Percentiles rank a stretch among this genome's conserved stretches.
Evolutionary conservation across 768 basidiomycete genomes (phyloP).

Genomic region (Hirschioporus abietinus): DNA sequence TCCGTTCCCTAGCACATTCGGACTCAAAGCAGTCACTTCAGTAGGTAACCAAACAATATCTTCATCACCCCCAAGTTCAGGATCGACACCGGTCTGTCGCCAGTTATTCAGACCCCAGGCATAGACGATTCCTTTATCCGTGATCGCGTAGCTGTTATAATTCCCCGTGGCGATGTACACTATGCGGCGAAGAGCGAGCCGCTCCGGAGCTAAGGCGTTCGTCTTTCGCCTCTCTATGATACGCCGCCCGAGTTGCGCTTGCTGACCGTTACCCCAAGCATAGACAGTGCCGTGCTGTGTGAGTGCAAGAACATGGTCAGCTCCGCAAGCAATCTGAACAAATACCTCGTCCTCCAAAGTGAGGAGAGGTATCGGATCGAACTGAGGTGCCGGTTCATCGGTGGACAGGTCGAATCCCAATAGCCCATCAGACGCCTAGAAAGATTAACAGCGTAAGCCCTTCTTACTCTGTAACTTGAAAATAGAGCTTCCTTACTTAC

Average conservation of each 20-base stretch:
- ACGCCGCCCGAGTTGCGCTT: constrained; percentile 39
- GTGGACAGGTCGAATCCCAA: constrained; percentile 13
- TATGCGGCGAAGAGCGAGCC: constrained; percentile 33
- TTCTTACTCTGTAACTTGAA: too few relatives aligned
- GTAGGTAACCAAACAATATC: constrained; percentile 19
- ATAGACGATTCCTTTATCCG: constrained; percentile 35
- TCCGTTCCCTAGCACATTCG: constrained; percentile 16
- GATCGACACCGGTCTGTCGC: constrained; percentile 21
- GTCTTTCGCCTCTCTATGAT: constrained; percentile 35
- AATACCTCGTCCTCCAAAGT: constrained; percentile 9
- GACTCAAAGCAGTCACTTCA: constrained; percentile 19
- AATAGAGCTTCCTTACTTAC: too few relatives aligned
- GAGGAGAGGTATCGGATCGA: constrained; percentile 11
- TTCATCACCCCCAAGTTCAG: constrained; percentile 15
- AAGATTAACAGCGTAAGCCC: background rate
- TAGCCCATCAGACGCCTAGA: constrained; percentile 13
- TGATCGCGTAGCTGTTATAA: constrained; percentile 43
- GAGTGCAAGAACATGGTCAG: constrained; percentile 43
- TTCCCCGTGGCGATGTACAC: constrained; percentile 36
- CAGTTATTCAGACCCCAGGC: constrained; percentile 45
- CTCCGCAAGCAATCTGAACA: constrained; percentile 24
- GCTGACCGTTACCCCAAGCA: constrained; percentile 40
- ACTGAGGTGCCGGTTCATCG: constrained; percentile 12
- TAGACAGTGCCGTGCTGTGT: constrained; percentile 40
- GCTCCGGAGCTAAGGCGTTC: constrained; percentile 38